A percentile compares a stretch with the other conserved stretches of the same genome.
Conservation (phyloP, 192 early-diverging fungal species). For the Linnemannia exigua region DNA sequence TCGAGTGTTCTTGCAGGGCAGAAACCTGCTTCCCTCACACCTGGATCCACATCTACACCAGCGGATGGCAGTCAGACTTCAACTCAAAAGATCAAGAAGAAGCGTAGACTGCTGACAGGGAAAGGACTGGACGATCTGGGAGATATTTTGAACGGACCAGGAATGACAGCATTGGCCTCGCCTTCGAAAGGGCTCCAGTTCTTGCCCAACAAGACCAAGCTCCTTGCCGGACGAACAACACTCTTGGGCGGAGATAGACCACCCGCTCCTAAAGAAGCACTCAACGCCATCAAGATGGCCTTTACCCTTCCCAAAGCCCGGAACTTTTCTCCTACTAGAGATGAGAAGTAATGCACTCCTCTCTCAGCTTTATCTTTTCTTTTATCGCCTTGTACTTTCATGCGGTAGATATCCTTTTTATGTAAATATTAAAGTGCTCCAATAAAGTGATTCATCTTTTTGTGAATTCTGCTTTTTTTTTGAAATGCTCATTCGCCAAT, state of each 20-base stretch:
- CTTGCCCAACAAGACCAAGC: constrained; percentile 1
- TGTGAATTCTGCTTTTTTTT: no score
- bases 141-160: constrained; percentile 49
- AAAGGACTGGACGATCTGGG: constrained; percentile 47
- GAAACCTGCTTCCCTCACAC: neutral
- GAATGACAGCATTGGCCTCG: constrained; percentile 19
- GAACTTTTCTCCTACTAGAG: constrained; percentile 3
- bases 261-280: constrained; percentile 29
- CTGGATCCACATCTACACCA: neutral
- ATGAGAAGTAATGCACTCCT: neutral
- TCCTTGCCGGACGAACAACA: neutral
- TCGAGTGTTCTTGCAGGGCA: neutral
- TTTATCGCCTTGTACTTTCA: neutral
- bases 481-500: no score
- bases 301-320: constrained; percentile 39
- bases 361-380: no score
- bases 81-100: constrained; percentile 40
- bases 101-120: constrained; percentile 42
- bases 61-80: neutral
- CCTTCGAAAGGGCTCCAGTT: constrained; percentile 19
- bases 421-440: neutral
- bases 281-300: constrained; percentile 49
- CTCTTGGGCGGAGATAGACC: constrained; percentile 1
- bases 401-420: neutral
- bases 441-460: no score